phyloP scores from a whole-genome alignment of 2,329 filamentous ascomycete genomes.

The Drechslera avenae region DNA sequence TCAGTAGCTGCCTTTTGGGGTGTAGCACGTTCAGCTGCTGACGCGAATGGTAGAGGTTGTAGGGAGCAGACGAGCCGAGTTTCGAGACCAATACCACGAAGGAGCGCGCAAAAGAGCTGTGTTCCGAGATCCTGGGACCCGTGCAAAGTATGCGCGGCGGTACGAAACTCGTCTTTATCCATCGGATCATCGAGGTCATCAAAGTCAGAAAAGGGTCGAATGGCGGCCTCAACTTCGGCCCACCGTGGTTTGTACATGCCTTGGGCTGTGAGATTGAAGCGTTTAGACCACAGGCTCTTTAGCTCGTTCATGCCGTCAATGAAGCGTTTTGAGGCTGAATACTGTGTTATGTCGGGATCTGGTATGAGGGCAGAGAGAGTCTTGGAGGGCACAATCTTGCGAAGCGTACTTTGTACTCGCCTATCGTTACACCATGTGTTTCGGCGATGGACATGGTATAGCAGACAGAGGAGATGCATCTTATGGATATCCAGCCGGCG shows the following conservation, averaged over 20 bases:
- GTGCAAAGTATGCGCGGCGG: slow-evolving; percentile 69
- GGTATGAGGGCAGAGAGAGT: slow-evolving; percentile 72
- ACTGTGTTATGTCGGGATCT: slow-evolving; percentile 69
- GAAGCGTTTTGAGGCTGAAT: slow-evolving; percentile 75
- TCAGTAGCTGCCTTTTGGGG: slow-evolving; percentile 30
- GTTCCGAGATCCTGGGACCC: slow-evolving; percentile 90
- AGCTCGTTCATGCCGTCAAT: slow-evolving; percentile 77
- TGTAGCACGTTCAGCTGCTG: slow-evolving; percentile 38
- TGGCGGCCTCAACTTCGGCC: slow-evolving; percentile 69
- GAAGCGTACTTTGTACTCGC: slow-evolving; percentile 62
- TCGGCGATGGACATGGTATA: slow-evolving; percentile 75
- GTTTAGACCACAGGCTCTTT: slow-evolving; percentile 68
- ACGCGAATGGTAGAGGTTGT: slow-evolving; percentile 75
- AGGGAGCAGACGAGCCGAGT: slow-evolving; percentile 87
- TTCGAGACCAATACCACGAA: slow-evolving; percentile 81
- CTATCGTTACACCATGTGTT: slow-evolving; percentile 89
- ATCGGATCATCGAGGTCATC: slow-evolving; percentile 69
- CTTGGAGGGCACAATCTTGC: slow-evolving; percentile 67
- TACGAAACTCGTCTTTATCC: slow-evolving; percentile 74
- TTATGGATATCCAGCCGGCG: slow-evolving; percentile 80
- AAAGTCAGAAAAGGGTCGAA: slow-evolving; percentile 56
- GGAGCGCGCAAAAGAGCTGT: slow-evolving; percentile 85
- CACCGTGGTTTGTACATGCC: slow-evolving; percentile 61
- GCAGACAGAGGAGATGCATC: slow-evolving; percentile 78
- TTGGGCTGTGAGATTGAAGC: slow-evolving; percentile 70